Conservation (phyloP, 2,329 filamentous ascomycete genomes). For the Ceratocystiopsis minuta region DNA sequence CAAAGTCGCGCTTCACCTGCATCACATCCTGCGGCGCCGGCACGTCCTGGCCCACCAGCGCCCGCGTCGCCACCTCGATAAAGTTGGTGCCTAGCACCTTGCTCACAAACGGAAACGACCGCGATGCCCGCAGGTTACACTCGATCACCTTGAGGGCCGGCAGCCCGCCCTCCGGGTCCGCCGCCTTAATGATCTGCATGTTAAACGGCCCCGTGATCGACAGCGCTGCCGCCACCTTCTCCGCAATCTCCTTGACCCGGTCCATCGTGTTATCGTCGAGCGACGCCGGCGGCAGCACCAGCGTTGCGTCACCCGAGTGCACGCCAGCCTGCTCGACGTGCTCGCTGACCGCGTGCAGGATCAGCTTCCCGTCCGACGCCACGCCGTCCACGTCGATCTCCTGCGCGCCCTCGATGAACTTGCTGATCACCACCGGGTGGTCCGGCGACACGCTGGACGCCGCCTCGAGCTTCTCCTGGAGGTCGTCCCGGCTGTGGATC, state of each 20-base stretch:
- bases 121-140: slow-evolving; percentile 89
- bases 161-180: slow-evolving; percentile 64
- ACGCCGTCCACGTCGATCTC: slow-evolving; percentile 96
- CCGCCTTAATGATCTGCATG: slow-evolving; percentile 99
- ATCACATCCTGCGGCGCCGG: slow-evolving; percentile 78
- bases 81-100: slow-evolving; percentile 97
- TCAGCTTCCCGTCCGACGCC: slow-evolving; percentile 65
- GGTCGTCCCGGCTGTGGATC: slow-evolving; percentile 70
- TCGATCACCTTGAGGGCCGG: slow-evolving; percentile 94
- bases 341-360: slow-evolving; percentile 85
- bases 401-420: slow-evolving; percentile 92
- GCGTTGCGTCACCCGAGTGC: slow-evolving; percentile 90
- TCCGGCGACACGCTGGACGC: slow-evolving; percentile 84
- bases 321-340: slow-evolving; percentile 96
- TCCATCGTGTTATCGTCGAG: slow-evolving; percentile 63
- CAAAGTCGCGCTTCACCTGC: slow-evolving; percentile 72
- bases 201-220: slow-evolving; percentile 97
- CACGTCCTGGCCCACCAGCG: slow-evolving; percentile 61
- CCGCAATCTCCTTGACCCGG: slow-evolving; percentile 83
- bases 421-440: slow-evolving; percentile 93
- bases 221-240: slow-evolving; percentile 95
- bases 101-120: slow-evolving; percentile 94
- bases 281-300: slow-evolving; percentile 72
- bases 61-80: slow-evolving; percentile 90
- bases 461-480: slow-evolving; percentile 87